Base-by-base conservation (phyloP, 768 basidiomycete genomes). In the Lentinula boryana region DNA sequence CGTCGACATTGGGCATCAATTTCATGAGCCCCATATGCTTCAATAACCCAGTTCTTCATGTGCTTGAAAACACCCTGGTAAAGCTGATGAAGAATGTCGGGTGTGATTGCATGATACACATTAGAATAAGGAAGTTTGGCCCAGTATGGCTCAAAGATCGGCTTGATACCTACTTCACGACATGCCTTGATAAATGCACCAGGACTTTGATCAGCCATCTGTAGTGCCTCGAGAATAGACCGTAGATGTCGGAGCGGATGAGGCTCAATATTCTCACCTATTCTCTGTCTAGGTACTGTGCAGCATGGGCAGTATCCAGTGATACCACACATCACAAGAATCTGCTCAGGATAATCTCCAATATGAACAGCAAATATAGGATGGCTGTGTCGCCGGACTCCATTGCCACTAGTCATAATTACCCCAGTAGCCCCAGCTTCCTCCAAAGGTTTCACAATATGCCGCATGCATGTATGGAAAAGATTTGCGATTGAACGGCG, bases 21-120 rank as follows among this genome's bases (percentile, higher is more conserved):
- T 56, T 75, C 73, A 1, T 65, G 43, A 1, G 61, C 56, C 2
- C 65, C 65, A 8, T 62, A 33, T 13, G 63, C 63, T 61, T 23
- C 41, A 5, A 62, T 62, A 16, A 58, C 64, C 76, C 75, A 77
- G 5, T 63, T 61, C 2, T 71, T 65, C 0, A 74, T 44, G 56
- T 77, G 75, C 50, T 72, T 74, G 70, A 77, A 74, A 9, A 76
- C 61, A 1, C 77, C 77, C 56, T 78, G 74, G 63, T 76, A 71
- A 0, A 78, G 64, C 63, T 78, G 75, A 63, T 78, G 77, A 6
- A 78, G 69, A 36, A 76, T 51, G 62, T 78, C 75, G 0, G 77
- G 76, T 1, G 74, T 73, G 41, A 78, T 60, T 18, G 60, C 63
- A 0, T 33, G 1, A 64, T 72, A 73, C 36, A 78, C 77, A 55